Evolutionary conservation across 2,329 filamentous ascomycete species (phyloP).

Genomic region (Lachnellula subtilissima): DNA sequence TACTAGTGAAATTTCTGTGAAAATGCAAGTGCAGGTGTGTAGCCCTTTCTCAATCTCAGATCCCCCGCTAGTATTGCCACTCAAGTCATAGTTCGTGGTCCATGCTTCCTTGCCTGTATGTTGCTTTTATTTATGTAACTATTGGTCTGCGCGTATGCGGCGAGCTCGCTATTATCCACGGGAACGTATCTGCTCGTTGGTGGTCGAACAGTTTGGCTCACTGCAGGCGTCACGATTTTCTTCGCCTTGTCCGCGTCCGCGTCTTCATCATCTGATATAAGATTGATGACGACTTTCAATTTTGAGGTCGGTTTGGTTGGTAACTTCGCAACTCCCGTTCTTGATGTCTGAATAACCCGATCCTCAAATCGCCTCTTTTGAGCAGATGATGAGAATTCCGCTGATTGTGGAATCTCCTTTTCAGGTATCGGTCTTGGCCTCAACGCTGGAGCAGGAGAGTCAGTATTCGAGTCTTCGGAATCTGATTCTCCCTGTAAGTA

Average conservation of each 20-base stretch:
- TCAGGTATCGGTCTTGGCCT: background rate
- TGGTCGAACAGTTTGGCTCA: background rate
- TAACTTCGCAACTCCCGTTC: background rate
- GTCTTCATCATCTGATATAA: constrained; percentile 13
- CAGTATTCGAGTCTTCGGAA: background rate
- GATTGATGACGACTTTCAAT: constrained; percentile 3
- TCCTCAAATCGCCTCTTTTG: background rate
- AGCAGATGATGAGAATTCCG: background rate
- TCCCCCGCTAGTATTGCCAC: background rate
- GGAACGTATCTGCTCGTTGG: constrained; percentile 11
- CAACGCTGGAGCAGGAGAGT: background rate
- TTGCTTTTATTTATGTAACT: constrained; percentile 2
- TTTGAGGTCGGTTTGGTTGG: background rate
- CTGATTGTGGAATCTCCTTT: background rate
- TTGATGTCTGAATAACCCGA: background rate
- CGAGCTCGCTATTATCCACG: constrained; percentile 19
- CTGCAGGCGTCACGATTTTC: background rate
- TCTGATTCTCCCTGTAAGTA: background rate
- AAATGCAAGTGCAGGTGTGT: too few species aligned
- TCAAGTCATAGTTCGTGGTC: background rate
- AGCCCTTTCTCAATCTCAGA: background rate
- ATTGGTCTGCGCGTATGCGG: constrained; percentile 17
- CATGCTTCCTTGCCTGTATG: background rate
- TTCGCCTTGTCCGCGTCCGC: background rate
- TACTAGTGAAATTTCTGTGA: too few species aligned